Evolutionary conservation across 2,329 filamentous ascomycete species (phyloP), one percentile per base, ranked within the genome.

Genomic region (Zarea fungicola): DNA sequence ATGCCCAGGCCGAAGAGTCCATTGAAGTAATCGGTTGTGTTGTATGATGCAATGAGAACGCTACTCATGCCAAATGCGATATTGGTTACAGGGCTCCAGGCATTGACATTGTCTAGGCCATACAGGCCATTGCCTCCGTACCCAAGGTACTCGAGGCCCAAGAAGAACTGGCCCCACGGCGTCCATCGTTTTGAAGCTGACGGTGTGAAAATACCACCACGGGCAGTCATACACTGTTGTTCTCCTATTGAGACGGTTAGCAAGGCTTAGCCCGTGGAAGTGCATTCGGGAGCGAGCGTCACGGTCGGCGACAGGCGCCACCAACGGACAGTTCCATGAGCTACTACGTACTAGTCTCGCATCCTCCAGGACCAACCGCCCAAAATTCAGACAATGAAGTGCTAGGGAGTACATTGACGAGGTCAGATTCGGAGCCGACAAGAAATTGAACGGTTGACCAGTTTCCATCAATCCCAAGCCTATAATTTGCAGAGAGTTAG

Each of bases 301-400:
- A 18, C 25, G 8, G 39, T 10, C 6, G 35, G 39, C 16, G 39
- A 28, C 8, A 18, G 14, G n/a, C 2, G n/a, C 18, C n/a, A n/a
- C 21, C 5, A 13, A 29, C 18, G 9, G 32, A 10, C 19, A 31
- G 13, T 34, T 18, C 21, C 19, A n/a, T 13, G n/a, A 19, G 16
- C 10, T 18, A 28, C 29, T 23, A 68, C 72, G 58, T 71, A 77
- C 76, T 69, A 35, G 64, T 58, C 54, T 63, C 54, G 55, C 81
- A 85, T 49, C 80, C 83, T 51, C 74, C 71, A 1, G 75, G 68
- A 45, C 82, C 74, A 32, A 89, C 70, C 3, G 81, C 76, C 84
- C 85, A 89, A 36, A 84, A 81, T 63, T 89, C 84, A 29, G 86
- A 87, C 35, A 83, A 73, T 11, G 78, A 75, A 6, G 85, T 89